Evolutionary conservation across 768 basidiomycete genomes (phyloP), one percentile per base, ranked within the genome.

Genomic region (Podaxis sp.): DNA sequence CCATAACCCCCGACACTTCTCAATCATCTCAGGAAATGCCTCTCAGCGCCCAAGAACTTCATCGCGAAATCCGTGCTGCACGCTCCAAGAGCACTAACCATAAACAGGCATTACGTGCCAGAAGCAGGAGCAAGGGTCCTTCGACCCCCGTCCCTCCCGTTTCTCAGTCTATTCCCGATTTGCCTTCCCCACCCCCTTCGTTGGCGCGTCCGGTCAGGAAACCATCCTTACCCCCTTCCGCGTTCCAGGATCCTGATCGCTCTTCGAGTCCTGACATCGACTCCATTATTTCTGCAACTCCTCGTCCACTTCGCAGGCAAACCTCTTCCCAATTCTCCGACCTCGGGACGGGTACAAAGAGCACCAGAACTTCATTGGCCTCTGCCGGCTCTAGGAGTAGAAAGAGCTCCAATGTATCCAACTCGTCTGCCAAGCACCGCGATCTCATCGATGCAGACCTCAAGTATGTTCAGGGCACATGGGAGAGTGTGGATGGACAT

Each of bases 211-310:
- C 13, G 13, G 26, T 15, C 42, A 54, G 40, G 39, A 54, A 60
- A 15, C 24, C 38, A 5, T 52, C 42, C 1, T 42, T 26, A 52
- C 55, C 55, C 24, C 42, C 63, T 40, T 52, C 57, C 1, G 3
- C 59, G 39, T 52, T 56, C 56, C 39, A 61, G 17, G 48, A 49
- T 36, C 39, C 53, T 1, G 66, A 59, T 22, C 60, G 68, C 0
- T 57, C 67, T 1, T 57, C 68, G 0, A 73, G 72, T 51, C 74
- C 74, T 3, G 72, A 72, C 44, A 70, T 74, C 44, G 49, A 67
- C 12, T 33, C 67, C 9, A 73, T 71, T 40, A 58, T 74, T 36
- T 71, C 71, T 12, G 53, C 66, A 7, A 74, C 70, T 0, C 69
- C 70, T 2, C 66, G 68, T 1, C 68, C 69, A 13, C 51, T 59